phyloP scores from a whole-genome alignment of 2,329 filamentous ascomycete genomes.

The Colletotrichum spaethianum region DNA sequence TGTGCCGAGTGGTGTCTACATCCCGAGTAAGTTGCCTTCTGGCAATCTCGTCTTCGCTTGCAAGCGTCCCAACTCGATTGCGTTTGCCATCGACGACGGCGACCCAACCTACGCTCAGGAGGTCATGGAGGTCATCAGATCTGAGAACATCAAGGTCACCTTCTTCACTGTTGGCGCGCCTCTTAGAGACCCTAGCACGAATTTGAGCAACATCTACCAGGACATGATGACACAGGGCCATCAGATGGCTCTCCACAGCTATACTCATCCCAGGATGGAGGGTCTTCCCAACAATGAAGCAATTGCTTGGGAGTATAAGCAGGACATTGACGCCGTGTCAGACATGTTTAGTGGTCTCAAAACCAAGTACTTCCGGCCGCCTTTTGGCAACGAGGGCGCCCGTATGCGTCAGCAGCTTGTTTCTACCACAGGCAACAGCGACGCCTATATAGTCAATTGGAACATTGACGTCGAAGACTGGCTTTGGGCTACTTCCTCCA shows the following conservation, averaged over 20 bases:
- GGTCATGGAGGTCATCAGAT: conserved; percentile 72
- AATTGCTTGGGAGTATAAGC: conserved; percentile 74
- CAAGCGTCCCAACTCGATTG: conserved; percentile 78
- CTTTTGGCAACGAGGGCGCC: conserved; percentile 78
- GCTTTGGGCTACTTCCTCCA: conserved; percentile 73
- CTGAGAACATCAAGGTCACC: conserved; percentile 75
- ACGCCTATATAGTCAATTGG: conserved; percentile 76
- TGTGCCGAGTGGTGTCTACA: conserved; percentile 64
- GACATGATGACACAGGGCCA: conserved; percentile 75
- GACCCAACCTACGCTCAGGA: conserved; percentile 59
- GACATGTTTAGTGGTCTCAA: conserved; percentile 52
- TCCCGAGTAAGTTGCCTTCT: conserved; percentile 73
- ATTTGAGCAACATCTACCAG: conserved; percentile 74
- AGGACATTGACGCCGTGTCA: conserved; percentile 66
- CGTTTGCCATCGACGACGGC: conserved; percentile 81
- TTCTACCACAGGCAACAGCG: conserved; percentile 61
- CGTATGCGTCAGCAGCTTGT: conserved; percentile 76
- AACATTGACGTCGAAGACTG: conserved; percentile 81
- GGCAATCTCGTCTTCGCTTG: conserved; percentile 75
- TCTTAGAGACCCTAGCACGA: conserved; percentile 70
- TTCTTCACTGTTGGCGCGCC: conserved; percentile 80
- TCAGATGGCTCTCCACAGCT: conserved; percentile 78
- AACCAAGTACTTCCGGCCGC: conserved; percentile 75
- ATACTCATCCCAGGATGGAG: conserved; percentile 77
- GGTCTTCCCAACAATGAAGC: conserved; percentile 65